These are phyloP conservation scores for Rhizoctonia solani DNA, from an alignment of 1,284 basidiomycete species.

Conservation along the genomic window DNA sequence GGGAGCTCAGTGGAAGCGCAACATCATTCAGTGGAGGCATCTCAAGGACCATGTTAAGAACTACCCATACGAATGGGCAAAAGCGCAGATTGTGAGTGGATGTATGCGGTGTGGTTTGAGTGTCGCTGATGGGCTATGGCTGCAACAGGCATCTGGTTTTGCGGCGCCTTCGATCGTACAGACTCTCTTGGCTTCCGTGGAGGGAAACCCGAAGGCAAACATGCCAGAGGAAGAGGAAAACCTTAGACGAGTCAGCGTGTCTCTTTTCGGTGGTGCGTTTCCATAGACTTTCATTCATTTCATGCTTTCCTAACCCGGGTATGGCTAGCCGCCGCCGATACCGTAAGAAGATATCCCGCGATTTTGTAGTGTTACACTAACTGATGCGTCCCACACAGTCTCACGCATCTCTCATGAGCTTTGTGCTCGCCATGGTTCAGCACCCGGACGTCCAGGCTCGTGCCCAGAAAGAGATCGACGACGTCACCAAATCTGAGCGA, in stretches of 20 bases:
- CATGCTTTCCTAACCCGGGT: neutral
- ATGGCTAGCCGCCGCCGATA: conserved; percentile 7
- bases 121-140: neutral
- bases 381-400: neutral
- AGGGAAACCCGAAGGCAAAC: no score
- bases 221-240: no score
- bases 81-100: conserved; percentile 4
- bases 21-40: neutral
- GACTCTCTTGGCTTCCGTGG: no score
- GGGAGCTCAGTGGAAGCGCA: conserved; percentile 26
- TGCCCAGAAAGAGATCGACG: conserved; percentile 66
- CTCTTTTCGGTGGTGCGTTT: neutral
- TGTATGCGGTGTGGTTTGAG: neutral
- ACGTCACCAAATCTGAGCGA: conserved; percentile 60
- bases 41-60: conserved; percentile 9
- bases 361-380: neutral
- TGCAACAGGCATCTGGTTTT: neutral
- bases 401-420: conserved; percentile 39
- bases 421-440: conserved; percentile 58
- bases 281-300: neutral
- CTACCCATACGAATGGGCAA: conserved; percentile 18
- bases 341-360: neutral
- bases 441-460: conserved; percentile 53
- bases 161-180: conserved; percentile 6
- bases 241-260: neutral